Base-by-base conservation (phyloP, 306 rosid genomes). In the Dicorynia guianensis region DNA sequence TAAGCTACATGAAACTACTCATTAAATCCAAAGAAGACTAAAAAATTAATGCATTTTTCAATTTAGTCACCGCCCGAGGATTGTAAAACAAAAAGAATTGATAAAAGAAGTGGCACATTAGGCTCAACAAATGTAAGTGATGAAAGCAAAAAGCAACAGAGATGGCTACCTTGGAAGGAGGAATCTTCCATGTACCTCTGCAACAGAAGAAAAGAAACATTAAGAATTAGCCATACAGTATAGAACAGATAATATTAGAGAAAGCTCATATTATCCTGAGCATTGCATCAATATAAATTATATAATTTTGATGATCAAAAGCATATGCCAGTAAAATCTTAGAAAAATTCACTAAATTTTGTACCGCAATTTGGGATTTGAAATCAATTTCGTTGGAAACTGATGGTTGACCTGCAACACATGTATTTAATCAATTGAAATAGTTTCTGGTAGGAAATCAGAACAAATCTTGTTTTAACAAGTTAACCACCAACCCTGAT, bases 161-260 rank as follows among this genome's bases (percentile, higher is more conserved):
- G 67, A 59, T 19, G 30, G 67, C 68, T 81, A 92, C 98, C 97
- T 76, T 89, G 97, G 86, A 94, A 94, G 75, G 96, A 85, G 81
- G 96, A 80, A 81, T 94, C 97, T 79, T 87, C 96, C 96, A 91
- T 90, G 74, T 86, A 94, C 80, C 78, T 84, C 98, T 90, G 95
- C 89, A 77, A 67, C 72, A 79, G 72, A 81, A 64, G 11, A 80
- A 71, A 63, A 65, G 10, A 46, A 40, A 65, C 50, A 72, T 74
- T 60, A 81, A 61, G 55, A 67, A 19, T 52, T 47, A 55, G 57
- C 8, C 3, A 34, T 49, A 20, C 73, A 5, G 17, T 64, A 8
- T 17, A 46, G 38, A 39, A 39, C 67, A 79, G 55, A 8, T 11
- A 38, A 63, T 58, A 56, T 71, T 20, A 54, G 42, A 52, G 64